Conservation (phyloP, 495 filamentous ascomycete genomes). For the Penicillium bialowiezense region DNA sequence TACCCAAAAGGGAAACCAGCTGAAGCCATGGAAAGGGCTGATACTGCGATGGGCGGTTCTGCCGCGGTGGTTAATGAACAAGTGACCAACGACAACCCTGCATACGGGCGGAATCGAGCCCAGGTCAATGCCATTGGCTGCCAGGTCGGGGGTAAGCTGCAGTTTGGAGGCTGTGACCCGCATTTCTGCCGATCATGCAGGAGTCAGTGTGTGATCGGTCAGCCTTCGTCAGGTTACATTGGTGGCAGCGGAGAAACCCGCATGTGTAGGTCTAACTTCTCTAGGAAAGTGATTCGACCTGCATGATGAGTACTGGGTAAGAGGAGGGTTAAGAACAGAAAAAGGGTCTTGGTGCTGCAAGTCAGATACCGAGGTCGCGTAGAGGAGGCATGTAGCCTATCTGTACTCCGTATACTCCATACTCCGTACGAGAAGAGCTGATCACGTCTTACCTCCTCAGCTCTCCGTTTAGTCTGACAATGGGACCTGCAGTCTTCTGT, state of each 20-base stretch:
- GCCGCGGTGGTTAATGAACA: neutral
- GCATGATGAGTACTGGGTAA: neutral
- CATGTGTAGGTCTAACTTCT: neutral
- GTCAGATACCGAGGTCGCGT: too few relatives aligned
- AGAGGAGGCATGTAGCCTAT: too few relatives aligned
- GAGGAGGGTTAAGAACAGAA: neutral
- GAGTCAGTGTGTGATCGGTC: neutral
- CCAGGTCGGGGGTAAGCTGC: neutral
- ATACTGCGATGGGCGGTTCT: neutral
- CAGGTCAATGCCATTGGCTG: neutral
- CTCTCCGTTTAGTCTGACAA: too few relatives aligned
- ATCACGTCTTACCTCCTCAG: too few relatives aligned
- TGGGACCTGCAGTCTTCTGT: too few relatives aligned
- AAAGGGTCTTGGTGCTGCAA: too few relatives aligned
- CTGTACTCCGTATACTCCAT: too few relatives aligned
- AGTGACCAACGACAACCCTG: neutral
- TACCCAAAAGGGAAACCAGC: neutral
- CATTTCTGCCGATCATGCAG: neutral
- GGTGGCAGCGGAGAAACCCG: neutral
- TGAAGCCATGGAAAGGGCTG: neutral
- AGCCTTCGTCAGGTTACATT: neutral
- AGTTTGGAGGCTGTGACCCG: neutral
- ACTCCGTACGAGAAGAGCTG: too few relatives aligned
- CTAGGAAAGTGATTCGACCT: conserved; percentile 2
- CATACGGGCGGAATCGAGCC: too few relatives aligned